Conservation (phyloP, 2,329 filamentous ascomycete species). For the Apiospora sp. region DNA sequence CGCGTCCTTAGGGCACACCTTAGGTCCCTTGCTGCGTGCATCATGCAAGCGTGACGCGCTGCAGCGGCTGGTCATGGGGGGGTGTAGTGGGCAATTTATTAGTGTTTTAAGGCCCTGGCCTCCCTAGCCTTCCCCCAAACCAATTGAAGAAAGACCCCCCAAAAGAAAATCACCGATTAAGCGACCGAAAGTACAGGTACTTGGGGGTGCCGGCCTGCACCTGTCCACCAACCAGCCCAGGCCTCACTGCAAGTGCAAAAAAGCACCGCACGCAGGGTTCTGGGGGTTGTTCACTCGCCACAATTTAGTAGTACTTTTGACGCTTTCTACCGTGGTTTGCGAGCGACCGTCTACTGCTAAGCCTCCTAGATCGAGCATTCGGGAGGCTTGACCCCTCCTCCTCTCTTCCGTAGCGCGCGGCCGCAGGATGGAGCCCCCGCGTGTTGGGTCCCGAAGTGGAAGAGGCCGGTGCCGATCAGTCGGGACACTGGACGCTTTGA, state of each 20-base stretch:
- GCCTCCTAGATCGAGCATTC: not conserved
- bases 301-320: not conserved
- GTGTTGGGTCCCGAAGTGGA: not conserved
- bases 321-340: not conserved
- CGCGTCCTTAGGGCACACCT: conserved; percentile 11
- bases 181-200: conserved; percentile 22
- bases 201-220: not conserved
- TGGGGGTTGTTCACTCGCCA: conserved; percentile 2
- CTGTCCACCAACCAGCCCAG: not conserved
- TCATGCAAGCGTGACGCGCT: conserved; percentile 24
- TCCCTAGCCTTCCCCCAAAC: not conserved
- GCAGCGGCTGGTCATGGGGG: conserved; percentile 14
- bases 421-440: conserved; percentile 6
- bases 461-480: conserved; percentile 9
- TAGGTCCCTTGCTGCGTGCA: conserved; percentile 24
- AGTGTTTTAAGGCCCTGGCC: not conserved
- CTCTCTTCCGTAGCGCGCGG: not conserved
- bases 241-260: too few relatives aligned
- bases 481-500: not conserved
- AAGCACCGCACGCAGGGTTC: not conserved
- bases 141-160: not conserved
- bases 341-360: not conserved
- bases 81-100: not conserved
- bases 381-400: conserved; percentile 16
- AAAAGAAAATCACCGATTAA: not conserved